Evolutionary conservation across 768 basidiomycete species (phyloP).

Genomic region (Tricholoma sp.): DNA sequence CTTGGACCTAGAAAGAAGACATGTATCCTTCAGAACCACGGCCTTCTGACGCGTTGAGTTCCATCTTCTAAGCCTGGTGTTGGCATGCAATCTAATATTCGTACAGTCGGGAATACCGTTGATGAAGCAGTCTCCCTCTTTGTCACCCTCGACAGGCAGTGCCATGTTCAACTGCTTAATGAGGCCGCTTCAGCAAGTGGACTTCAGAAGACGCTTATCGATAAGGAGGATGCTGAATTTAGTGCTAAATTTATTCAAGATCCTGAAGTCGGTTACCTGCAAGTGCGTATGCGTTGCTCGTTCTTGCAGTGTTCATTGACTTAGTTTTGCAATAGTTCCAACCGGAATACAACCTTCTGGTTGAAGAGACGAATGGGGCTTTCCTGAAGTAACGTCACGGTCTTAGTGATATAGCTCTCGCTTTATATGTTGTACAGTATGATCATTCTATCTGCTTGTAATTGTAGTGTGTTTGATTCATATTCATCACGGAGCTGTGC

Average conservation of each 20-base stretch:
- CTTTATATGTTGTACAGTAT: background rate
- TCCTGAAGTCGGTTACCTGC: constrained; percentile 12
- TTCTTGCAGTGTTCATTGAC: background rate
- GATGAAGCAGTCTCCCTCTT: constrained; percentile 40
- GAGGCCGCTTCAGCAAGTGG: constrained; percentile 32
- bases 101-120: constrained; percentile 31
- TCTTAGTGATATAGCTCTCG: background rate
- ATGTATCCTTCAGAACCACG: constrained; percentile 40
- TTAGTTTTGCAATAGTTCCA: constrained; percentile 16
- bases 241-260: constrained; percentile 17
- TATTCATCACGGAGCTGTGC: background rate
- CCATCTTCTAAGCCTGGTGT: background rate
- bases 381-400: constrained; percentile 19
- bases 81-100: background rate
- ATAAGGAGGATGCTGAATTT: constrained; percentile 20
- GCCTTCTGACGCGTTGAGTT: constrained; percentile 24
- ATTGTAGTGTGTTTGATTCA: background rate
- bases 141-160: constrained; percentile 37
- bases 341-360: constrained; percentile 19
- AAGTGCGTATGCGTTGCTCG: constrained; percentile 7
- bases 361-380: constrained; percentile 22
- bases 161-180: constrained; percentile 42
- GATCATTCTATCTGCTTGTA: background rate
- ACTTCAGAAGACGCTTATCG: constrained; percentile 18
- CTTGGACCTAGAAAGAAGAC: constrained; percentile 36